A percentile compares a stretch with the other conserved stretches of the same genome.
Evolutionary conservation across 331 rosid species (phyloP).

Genomic region (Acacia pycnantha): DNA sequence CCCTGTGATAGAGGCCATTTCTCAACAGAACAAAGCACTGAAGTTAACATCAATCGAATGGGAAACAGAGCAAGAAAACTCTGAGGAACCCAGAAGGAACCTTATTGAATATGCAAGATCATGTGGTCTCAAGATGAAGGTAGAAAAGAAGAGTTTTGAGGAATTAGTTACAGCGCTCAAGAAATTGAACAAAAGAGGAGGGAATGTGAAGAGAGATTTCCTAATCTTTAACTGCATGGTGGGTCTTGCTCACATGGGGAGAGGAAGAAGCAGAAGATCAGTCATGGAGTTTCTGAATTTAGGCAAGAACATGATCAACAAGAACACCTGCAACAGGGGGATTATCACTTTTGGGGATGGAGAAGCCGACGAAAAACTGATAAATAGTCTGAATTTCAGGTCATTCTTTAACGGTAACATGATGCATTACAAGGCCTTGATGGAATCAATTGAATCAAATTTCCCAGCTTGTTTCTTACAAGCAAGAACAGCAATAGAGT

Average conservation of each 20-base stretch:
- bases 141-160: conserved; percentile 38
- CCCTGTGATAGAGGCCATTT: conserved; percentile 42
- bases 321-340: conserved; percentile 25
- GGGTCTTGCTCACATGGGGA: conserved; percentile 48
- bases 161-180: conserved; percentile 36
- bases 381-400: conserved; percentile 28
- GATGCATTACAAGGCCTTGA: conserved; percentile 40
- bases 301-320: conserved; percentile 37
- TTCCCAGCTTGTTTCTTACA: conserved; percentile 38
- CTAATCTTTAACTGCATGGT: conserved; percentile 47
- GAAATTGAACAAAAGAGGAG: conserved; percentile 34
- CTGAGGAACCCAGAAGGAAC: conserved; percentile 27
- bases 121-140: conserved; percentile 32
- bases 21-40: conserved; percentile 21
- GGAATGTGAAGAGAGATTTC: conserved; percentile 26
- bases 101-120: conserved; percentile 34
- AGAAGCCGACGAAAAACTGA: conserved; percentile 31
- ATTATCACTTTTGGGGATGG: conserved; percentile 51
- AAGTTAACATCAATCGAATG: conserved; percentile 43
- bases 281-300: conserved; percentile 38
- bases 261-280: conserved; percentile 37
- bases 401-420: conserved; percentile 41
- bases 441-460: conserved; percentile 35
- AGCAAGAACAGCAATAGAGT: conserved; percentile 44
- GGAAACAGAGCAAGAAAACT: conserved; percentile 16